Base-by-base conservation (phyloP, 2,329 filamentous ascomycete genomes). In the Chrysoporthe puriensis region DNA sequence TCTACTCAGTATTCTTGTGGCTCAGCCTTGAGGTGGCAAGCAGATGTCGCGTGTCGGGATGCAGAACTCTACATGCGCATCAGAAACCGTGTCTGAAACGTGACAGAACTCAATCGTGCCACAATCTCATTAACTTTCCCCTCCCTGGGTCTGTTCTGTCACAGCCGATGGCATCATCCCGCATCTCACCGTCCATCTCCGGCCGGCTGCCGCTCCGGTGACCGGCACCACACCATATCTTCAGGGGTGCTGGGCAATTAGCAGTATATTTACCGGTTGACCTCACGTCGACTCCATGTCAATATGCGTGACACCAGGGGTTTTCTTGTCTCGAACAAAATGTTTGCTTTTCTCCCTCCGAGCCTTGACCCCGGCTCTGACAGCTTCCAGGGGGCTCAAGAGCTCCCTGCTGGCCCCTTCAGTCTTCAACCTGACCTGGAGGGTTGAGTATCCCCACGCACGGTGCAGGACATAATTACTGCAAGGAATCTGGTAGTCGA, bases 121-220 rank as follows among this genome's bases (percentile, higher is more conserved):
- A 54, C 21, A 16, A 21, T 13, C 6, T 2, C 50, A 16, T 9
- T 52, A 32, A 50, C 18, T 9, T 32, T 32, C 48, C 48, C 48
- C 48, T 52, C 21, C 48, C 48, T 13, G n/a, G 36, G 26, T 26
- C 26, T 40, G 36, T 40, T 40, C 36, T 16, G 50, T 54, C 18
- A 7, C 52, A 56, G 36, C 5, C 54, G 60, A 62, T 62, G 60
- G 43, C 60, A 62, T 62, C 60, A 52, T 62, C 44, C 16, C 32
- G 44, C 60, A 62, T 40, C 44, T 57, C 54, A 57, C 54, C 18
- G 54, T 34, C 16, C 54, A 54, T 9, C 4, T 21, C 26, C 26
- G 11, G 50, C 21, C 32, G 50, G 18, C 54, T 32, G 54, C 34
- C 16, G 34, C 54, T 26, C 14, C 34, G 54, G 54, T 16, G 26